A percentile compares a stretch with the other conserved stretches of the same genome.
phyloP scores from a whole-genome alignment of 2,329 filamentous ascomycete species.

The Diaporthe velutina region DNA sequence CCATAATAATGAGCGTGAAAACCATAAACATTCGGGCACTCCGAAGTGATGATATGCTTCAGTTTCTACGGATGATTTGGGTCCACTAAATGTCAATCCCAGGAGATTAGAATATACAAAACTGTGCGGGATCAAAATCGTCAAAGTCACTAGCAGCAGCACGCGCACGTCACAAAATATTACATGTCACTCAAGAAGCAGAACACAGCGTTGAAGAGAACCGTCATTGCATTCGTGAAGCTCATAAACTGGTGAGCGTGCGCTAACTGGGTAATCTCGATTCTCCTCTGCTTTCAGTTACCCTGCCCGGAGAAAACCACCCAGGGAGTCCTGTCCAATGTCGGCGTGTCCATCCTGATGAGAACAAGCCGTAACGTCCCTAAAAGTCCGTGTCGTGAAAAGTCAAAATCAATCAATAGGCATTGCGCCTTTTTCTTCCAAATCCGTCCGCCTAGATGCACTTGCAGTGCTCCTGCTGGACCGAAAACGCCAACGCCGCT shows the following conservation, averaged over 20 bases:
- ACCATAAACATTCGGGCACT: background rate
- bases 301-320: background rate
- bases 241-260: background rate
- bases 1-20: background rate
- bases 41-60: background rate
- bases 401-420: constrained; percentile 4
- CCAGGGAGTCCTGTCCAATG: constrained; percentile 20
- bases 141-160: background rate
- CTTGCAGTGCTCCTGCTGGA: constrained; percentile 17
- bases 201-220: background rate
- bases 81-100: background rate
- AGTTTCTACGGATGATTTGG: background rate
- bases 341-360: background rate
- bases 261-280: constrained; percentile 9
- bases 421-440: constrained; percentile 6
- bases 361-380: background rate
- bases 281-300: constrained; percentile 4
- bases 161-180: background rate
- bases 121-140: background rate
- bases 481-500: constrained; percentile 35
- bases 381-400: background rate
- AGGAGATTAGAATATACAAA: background rate
- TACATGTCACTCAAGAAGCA: constrained; percentile 1
- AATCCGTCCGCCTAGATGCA: constrained; percentile 3
- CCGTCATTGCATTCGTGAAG: constrained; percentile 28